These are phyloP conservation scores for Ceratocystis diversiconidia DNA, from an alignment of 2,329 filamentous ascomycete genomes.

Conservation along the genomic window DNA sequence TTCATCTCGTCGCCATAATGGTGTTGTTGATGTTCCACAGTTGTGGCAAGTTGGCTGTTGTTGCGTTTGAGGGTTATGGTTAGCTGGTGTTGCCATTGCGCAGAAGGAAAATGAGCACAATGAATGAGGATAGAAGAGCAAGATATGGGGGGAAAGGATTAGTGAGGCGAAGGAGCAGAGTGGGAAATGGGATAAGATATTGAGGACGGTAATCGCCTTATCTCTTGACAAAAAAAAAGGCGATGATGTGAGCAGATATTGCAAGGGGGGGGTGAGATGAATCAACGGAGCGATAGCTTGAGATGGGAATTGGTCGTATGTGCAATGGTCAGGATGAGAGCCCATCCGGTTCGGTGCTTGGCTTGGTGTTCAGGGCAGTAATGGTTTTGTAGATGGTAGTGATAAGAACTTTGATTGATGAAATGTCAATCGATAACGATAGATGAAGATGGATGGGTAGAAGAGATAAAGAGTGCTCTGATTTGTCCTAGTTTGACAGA, in stretches of 20 bases:
- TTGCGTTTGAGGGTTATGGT: constrained; percentile 44
- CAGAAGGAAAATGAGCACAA: constrained; percentile 21
- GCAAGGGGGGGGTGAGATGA: neutral
- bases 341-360: neutral
- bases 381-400: neutral
- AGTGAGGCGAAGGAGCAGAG: neutral
- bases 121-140: neutral
- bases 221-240: neutral
- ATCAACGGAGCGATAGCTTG: neutral
- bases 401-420: constrained; percentile 5
- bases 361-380: neutral
- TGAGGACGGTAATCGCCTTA: neutral
- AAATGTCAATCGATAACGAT: constrained; percentile 11
- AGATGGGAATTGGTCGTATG: neutral
- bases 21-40: constrained; percentile 87
- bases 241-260: neutral
- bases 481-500: constrained; percentile 1
- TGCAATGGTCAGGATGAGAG: neutral
- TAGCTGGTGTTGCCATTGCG: constrained; percentile 33
- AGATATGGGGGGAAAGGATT: neutral
- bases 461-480: neutral
- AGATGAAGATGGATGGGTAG: constrained; percentile 5
- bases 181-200: constrained; percentile 7
- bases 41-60: constrained; percentile 88
- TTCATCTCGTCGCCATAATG: constrained; percentile 95